Conservation (phyloP, 352 stramenopile species). For the Phytophthora hibernalis region DNA sequence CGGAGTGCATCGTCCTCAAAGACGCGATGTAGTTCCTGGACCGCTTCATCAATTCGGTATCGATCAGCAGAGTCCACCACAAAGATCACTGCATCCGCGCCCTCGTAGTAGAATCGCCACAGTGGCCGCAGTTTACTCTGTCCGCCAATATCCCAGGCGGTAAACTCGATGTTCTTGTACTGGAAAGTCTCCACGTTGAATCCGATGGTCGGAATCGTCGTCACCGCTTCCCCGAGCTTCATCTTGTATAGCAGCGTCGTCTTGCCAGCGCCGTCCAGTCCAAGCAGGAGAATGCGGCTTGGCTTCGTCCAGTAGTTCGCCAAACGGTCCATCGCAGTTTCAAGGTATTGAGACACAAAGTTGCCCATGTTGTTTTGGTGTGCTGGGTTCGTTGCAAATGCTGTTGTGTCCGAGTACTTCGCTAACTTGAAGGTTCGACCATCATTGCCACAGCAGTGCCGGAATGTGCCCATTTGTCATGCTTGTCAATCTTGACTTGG, state of each 20-base stretch:
- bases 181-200: constrained; percentile 84
- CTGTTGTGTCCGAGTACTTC: constrained; percentile 15
- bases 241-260: constrained; percentile 95
- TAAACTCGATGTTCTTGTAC: constrained; percentile 79
- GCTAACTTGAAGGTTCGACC: background rate
- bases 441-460: background rate
- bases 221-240: constrained; percentile 69
- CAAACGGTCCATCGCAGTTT: constrained; percentile 38
- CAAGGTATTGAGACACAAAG: constrained; percentile 38
- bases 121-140: constrained; percentile 73
- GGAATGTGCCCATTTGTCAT: constrained; percentile 30
- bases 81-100: constrained; percentile 82
- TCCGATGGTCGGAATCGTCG: constrained; percentile 77
- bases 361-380: constrained; percentile 41
- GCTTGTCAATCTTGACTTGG: constrained; percentile 32
- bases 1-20: constrained; percentile 50
- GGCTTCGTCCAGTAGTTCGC: constrained; percentile 47
- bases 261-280: constrained; percentile 95
- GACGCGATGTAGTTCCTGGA: constrained; percentile 46
- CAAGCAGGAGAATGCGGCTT: constrained; percentile 84
- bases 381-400: constrained; percentile 6
- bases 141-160: constrained; percentile 83
- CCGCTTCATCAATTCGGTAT: constrained; percentile 55
- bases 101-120: constrained; percentile 78
- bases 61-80: constrained; percentile 77